phyloP scores from a whole-genome alignment of 2,329 filamentous ascomycete species.

The Aspergillus sp. region DNA sequence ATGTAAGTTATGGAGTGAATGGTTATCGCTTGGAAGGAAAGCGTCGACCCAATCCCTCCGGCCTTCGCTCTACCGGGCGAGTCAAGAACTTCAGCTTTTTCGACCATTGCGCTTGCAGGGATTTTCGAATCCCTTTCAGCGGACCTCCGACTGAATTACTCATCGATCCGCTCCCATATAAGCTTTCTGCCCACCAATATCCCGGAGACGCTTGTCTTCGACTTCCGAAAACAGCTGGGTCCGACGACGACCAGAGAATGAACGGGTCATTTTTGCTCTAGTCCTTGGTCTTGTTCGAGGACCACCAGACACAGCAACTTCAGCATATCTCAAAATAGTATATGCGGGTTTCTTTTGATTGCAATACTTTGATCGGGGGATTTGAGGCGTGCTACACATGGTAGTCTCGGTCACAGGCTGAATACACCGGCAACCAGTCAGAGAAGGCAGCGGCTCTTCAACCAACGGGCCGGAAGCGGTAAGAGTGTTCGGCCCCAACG shows the following conservation, averaged over 20 bases:
- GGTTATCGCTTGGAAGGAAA: neutral
- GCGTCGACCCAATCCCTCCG: neutral
- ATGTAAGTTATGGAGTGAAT: neutral
- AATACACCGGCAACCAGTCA: no score
- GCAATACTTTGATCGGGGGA: no score
- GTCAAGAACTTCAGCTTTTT: conserved; percentile 2
- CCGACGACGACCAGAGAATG: neutral
- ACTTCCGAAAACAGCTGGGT: neutral
- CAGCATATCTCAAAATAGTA: neutral
- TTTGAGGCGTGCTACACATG: no score
- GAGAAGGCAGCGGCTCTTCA: no score
- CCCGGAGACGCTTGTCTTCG: conserved; percentile 2
- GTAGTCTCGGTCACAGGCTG: no score
- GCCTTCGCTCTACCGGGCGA: neutral
- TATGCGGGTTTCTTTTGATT: no score
- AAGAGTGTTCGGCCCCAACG: no score
- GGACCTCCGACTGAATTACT: conserved; percentile 6
- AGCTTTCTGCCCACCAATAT: conserved; percentile 2
- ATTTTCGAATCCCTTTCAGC: conserved; percentile 5
- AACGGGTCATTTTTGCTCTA: neutral
- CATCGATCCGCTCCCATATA: conserved; percentile 2
- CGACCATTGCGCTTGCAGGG: neutral
- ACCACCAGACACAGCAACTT: neutral
- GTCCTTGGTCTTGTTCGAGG: conserved; percentile 1
- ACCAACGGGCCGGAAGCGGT: no score